phyloP scores from a whole-genome alignment of 2,329 filamentous ascomycete genomes.

The Dactylellina sp. region DNA sequence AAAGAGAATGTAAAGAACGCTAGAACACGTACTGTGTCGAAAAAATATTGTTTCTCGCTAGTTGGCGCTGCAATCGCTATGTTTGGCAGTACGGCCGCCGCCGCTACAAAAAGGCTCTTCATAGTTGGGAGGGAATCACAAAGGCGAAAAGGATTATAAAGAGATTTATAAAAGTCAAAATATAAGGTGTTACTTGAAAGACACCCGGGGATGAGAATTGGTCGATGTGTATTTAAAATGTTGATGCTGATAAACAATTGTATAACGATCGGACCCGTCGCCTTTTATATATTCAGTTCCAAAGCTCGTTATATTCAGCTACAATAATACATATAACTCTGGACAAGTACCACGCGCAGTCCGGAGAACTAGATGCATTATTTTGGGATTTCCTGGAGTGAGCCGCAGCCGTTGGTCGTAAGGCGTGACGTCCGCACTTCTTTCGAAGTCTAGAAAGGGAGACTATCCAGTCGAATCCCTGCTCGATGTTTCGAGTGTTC shows the following conservation, averaged over 20 bases:
- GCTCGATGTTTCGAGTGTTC: neutral
- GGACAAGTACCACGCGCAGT: no score
- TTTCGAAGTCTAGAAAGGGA: constrained; percentile 1
- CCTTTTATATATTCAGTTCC: no score
- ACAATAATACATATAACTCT: no score
- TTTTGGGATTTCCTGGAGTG: constrained; percentile 4
- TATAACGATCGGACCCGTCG: no score
- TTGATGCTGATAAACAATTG: no score
- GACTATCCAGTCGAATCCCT: neutral
- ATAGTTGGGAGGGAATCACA: neutral
- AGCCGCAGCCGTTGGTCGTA: constrained; percentile 39
- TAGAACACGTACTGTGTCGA: constrained; percentile 40
- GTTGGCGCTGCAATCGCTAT: constrained; percentile 22
- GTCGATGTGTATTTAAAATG: no score
- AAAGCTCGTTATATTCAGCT: no score
- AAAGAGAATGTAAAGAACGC: neutral
- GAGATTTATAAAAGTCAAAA: neutral
- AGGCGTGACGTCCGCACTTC: constrained; percentile 37
- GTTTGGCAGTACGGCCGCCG: constrained; percentile 19
- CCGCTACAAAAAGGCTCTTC: constrained; percentile 21
- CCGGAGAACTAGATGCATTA: no score
- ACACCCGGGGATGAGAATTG: neutral
- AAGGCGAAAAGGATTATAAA: neutral
- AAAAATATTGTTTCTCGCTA: constrained; percentile 38
- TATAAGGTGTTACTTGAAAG: no score